Evolutionary conservation across 2,329 filamentous ascomycete species (phyloP).

Genomic region (Colletotrichum sp.): DNA sequence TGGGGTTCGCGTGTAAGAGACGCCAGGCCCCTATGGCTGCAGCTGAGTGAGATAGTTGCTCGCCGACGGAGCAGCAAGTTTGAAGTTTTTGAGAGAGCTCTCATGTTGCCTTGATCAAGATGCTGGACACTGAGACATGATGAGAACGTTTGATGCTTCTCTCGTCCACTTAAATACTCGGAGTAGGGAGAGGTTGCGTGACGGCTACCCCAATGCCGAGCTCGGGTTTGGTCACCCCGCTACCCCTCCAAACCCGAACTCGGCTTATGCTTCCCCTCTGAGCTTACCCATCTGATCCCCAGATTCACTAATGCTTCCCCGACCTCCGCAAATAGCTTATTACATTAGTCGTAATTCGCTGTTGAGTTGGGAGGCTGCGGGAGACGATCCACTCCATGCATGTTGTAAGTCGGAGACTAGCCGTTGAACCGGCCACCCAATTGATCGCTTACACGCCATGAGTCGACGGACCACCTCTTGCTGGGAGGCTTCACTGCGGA

Average conservation of each 20-base stretch:
- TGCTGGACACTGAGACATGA: background rate
- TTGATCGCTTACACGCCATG: slow-evolving; percentile 35
- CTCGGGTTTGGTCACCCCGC: slow-evolving; percentile 19
- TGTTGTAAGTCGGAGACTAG: slow-evolving; percentile 34
- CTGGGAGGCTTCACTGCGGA: slow-evolving; percentile 28
- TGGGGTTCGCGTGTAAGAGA: background rate
- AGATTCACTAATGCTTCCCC: background rate
- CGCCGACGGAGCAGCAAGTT: background rate
- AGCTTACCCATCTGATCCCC: background rate
- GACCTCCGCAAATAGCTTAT: background rate
- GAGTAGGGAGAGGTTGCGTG: background rate
- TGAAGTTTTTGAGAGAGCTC: background rate
- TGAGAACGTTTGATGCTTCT: background rate
- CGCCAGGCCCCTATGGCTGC: background rate
- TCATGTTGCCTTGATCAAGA: background rate
- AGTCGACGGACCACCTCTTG: slow-evolving; percentile 37
- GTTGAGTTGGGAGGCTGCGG: background rate
- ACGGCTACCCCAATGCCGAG: slow-evolving; percentile 26
- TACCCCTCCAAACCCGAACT: slow-evolving; percentile 31
- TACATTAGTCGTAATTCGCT: background rate
- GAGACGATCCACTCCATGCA: slow-evolving; percentile 26
- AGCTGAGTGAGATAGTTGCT: background rate
- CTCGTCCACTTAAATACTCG: background rate
- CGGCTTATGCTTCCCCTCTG: slow-evolving; percentile 27
- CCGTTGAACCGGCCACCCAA: slow-evolving; percentile 44